A percentile compares a stretch with the other conserved stretches of the same genome.
phyloP scores from a whole-genome alignment of 2,329 filamentous ascomycete species.

The Coniella vitis region DNA sequence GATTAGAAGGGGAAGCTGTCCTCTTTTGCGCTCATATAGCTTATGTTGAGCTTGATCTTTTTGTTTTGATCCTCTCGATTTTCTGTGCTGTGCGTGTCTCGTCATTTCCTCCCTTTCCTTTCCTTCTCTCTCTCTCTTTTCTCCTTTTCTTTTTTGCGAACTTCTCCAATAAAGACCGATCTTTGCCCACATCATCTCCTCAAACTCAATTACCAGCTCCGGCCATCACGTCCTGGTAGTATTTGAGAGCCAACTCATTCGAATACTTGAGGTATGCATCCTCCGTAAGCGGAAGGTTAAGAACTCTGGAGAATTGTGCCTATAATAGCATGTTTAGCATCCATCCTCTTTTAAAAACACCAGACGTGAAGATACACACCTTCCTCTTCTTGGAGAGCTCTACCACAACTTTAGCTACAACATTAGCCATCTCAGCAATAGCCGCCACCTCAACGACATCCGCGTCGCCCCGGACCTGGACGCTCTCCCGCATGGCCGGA shows the following conservation, averaged over 20 bases:
- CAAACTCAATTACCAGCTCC: conserved; percentile 31
- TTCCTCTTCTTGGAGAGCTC: conserved; percentile 47
- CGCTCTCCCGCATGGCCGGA: conserved; percentile 45
- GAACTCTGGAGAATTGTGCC: conserved; percentile 41
- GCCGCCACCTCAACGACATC: conserved; percentile 59
- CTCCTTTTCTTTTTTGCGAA: not conserved
- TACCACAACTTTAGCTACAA: conserved; percentile 61
- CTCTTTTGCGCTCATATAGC: too few relatives aligned
- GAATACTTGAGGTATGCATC: conserved; percentile 67
- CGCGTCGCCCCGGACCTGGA: conserved; percentile 22
- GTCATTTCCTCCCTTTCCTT: not conserved
- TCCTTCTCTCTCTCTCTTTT: not conserved
- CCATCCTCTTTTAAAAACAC: conserved; percentile 14
- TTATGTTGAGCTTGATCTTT: too few relatives aligned
- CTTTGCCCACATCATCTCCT: not conserved
- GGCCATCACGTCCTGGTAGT: conserved; percentile 60
- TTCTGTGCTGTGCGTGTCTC: not conserved
- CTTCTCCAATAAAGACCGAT: too few relatives aligned
- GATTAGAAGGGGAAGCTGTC: too few relatives aligned
- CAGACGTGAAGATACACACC: conserved; percentile 35
- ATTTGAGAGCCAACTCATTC: conserved; percentile 60
- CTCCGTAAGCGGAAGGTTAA: conserved; percentile 61
- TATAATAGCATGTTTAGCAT: conserved; percentile 29
- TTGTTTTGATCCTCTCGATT: too few relatives aligned
- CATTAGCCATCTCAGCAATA: conserved; percentile 72